Conservation (phyloP, 2,329 filamentous ascomycete species). For the Penicillium sp. region DNA sequence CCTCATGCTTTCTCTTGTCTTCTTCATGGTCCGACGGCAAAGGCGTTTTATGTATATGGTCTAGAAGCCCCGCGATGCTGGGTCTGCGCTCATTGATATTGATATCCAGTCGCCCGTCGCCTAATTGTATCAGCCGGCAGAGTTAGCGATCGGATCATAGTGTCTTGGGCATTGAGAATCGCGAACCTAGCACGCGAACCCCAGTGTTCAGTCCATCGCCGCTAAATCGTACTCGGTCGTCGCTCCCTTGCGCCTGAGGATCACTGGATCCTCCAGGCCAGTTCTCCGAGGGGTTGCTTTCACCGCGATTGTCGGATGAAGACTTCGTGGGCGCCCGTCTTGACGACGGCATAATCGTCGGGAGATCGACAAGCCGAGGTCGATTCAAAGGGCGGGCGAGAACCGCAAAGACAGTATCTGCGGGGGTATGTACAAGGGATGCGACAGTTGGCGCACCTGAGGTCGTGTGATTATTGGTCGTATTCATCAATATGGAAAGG, state of each 20-base stretch:
- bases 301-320: background rate
- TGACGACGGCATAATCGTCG: conserved; percentile 5
- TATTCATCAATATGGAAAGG: too few species aligned
- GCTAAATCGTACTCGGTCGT: conserved; percentile 14
- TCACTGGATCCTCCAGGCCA: conserved; percentile 7
- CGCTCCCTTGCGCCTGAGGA: background rate
- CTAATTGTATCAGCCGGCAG: conserved; percentile 6
- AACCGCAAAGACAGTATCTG: too few species aligned
- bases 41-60: conserved; percentile 11
- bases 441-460: too few species aligned
- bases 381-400: too few species aligned
- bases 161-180: background rate
- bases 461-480: too few species aligned
- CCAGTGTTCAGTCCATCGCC: conserved; percentile 18
- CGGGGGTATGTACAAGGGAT: too few species aligned
- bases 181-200: conserved; percentile 13
- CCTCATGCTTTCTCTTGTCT: background rate
- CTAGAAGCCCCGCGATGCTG: conserved; percentile 17
- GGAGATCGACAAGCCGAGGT: conserved; percentile 4
- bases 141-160: too few species aligned
- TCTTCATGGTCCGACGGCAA: conserved; percentile 11
- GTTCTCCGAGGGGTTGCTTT: conserved; percentile 7
- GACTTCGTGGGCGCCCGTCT: background rate
- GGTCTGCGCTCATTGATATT: conserved; percentile 18
- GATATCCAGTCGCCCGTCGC: conserved; percentile 22